These are phyloP conservation scores for Aphanomyces euteiches DNA, from an alignment of 352 stramenopile genomes.

Conservation along the genomic window DNA sequence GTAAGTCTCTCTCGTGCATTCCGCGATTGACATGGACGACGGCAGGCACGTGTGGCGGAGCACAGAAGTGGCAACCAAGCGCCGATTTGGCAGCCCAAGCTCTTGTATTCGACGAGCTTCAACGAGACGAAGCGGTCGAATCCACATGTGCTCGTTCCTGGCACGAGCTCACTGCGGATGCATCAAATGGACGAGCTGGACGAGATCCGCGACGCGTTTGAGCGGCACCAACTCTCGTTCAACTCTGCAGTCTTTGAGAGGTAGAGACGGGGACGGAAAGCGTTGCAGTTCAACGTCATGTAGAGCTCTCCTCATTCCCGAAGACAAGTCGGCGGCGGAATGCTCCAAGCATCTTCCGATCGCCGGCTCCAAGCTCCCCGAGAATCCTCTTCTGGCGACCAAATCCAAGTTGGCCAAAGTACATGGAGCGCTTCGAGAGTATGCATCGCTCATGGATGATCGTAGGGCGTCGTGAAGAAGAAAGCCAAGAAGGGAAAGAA, in stretches of 20 bases:
- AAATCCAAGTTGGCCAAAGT: slow-evolving; percentile 2
- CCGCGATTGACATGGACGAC: too few relatives aligned
- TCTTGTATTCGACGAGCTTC: neutral
- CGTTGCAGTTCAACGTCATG: too few relatives aligned
- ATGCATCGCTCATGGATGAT: neutral
- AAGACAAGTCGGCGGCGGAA: slow-evolving; percentile 49
- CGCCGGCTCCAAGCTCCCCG: slow-evolving; percentile 41
- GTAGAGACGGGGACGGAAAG: neutral
- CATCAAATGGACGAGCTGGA: slow-evolving; percentile 59
- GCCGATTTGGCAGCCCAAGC: too few relatives aligned
- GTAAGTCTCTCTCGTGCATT: slow-evolving; percentile 17
- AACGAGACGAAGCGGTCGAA: neutral
- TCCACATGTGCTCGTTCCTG: slow-evolving; percentile 10
- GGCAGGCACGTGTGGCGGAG: too few relatives aligned
- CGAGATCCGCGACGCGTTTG: slow-evolving; percentile 58
- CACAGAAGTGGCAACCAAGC: too few relatives aligned
- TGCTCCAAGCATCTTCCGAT: slow-evolving; percentile 55
- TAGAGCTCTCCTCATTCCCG: slow-evolving; percentile 48
- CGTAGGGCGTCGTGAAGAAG: slow-evolving; percentile 39
- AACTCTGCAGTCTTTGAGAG: slow-evolving; percentile 43
- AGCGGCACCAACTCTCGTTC: slow-evolving; percentile 49
- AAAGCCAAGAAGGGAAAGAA: slow-evolving; percentile 35
- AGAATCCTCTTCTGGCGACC: slow-evolving; percentile 41
- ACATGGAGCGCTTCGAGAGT: neutral
- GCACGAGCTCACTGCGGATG: slow-evolving; percentile 52